Evolutionary conservation across 805 yeast genomes (phyloP), one percentile per base, ranked within the genome.

Genomic region (Candida nemodendra): DNA sequence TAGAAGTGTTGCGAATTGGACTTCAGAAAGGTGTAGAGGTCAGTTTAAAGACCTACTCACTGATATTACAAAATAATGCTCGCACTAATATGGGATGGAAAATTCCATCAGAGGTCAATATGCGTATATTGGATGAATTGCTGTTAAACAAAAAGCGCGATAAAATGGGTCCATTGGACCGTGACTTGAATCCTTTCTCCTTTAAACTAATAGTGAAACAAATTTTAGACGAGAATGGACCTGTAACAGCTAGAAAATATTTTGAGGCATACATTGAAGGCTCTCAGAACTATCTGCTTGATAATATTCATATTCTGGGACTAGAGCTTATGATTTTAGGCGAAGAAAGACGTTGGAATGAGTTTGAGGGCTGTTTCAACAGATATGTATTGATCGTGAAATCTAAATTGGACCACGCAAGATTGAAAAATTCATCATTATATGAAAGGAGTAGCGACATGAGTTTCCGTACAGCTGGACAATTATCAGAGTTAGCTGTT

Each of bases 271-370:
- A 58, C 38, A 41, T 54, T 17, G 57, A 51, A 16, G 37, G 40
- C 18, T 48, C 59, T 4, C 43, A 41, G 8, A 30, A 44, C 5
- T 53, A 56, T 34, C 28, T 60, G 9, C 36, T 54, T 16, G 57
- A 59, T 28, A 48, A 59, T 45, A 27, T 58, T 5, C 57, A 56
- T 32, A 46, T 60, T 27, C 45, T 60, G 21, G 42, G 50, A 23
- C 37, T 41, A 14, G 65, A 60, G 36, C 37, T 60, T 27, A 36
- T 55, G 44, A 28, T 60, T 24, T 40, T 60, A 16, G 64, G 61
- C 11, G 56, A 52, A 31, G 65, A 60, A 36, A 38, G 41, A 18
- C 51, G 64, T 14, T 60, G 65, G 65, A 44, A 45, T 32, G 65
- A 59, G 28, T 59, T 60, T 41, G 56, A 54, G 21, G 50, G 48